phyloP scores from a whole-genome alignment of 2,329 filamentous ascomycete species.

The Venturia effusa region DNA sequence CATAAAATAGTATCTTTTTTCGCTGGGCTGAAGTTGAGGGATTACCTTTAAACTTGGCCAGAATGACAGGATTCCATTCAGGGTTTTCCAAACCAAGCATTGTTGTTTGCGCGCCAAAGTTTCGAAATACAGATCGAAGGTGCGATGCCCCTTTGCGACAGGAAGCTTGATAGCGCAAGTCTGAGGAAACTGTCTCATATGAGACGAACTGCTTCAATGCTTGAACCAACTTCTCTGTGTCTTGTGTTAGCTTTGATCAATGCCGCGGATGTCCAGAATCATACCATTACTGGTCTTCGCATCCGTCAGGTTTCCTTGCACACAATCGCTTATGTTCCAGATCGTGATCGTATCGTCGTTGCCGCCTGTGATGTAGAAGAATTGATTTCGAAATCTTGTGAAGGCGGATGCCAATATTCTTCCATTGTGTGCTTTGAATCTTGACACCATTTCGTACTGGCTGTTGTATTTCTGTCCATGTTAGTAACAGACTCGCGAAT shows the following conservation, averaged over 20 bases:
- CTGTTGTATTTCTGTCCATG: slow-evolving; percentile 56
- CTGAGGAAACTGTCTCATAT: slow-evolving; percentile 83
- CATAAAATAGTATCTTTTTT: slow-evolving; percentile 91
- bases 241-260: neutral
- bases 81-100: slow-evolving; percentile 71
- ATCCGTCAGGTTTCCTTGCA: slow-evolving; percentile 23
- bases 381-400: slow-evolving; percentile 55
- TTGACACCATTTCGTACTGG: slow-evolving; percentile 68
- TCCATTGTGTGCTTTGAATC: slow-evolving; percentile 76
- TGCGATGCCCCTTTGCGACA: slow-evolving; percentile 89
- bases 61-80: slow-evolving; percentile 81
- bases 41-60: slow-evolving; percentile 76
- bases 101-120: slow-evolving; percentile 78
- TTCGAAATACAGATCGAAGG: slow-evolving; percentile 80
- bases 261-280: neutral
- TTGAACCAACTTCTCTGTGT: slow-evolving; percentile 47
- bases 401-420: slow-evolving; percentile 78
- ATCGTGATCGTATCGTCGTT: slow-evolving; percentile 85
- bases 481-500: slow-evolving; percentile 15
- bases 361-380: slow-evolving; percentile 88
- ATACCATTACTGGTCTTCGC: slow-evolving; percentile 46
- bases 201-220: slow-evolving; percentile 75
- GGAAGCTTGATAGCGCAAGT: slow-evolving; percentile 77
- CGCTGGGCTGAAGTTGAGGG: slow-evolving; percentile 52
- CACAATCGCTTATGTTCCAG: slow-evolving; percentile 63